Evolutionary conservation across 495 filamentous ascomycete genomes (phyloP).

Genomic region (Penicillium pulvis): DNA sequence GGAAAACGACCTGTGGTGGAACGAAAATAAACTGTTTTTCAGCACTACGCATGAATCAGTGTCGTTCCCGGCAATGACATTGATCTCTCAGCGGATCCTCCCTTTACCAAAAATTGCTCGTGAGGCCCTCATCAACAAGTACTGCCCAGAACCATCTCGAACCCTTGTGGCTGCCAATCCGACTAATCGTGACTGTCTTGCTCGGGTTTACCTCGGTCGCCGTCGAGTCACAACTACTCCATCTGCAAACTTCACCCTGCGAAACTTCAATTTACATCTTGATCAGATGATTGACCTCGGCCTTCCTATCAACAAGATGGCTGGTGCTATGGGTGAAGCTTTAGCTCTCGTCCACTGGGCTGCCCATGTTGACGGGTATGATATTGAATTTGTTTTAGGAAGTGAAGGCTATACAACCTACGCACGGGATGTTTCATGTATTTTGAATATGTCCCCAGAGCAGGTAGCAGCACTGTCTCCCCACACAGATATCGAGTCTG

Average conservation of each 20-base stretch:
- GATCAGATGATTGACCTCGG: conserved; percentile 40
- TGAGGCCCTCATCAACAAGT: conserved; percentile 32
- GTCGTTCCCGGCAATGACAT: conserved; percentile 26
- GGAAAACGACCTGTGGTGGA: conserved; percentile 28
- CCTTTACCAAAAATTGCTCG: conserved; percentile 30
- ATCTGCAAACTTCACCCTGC: conserved; percentile 33
- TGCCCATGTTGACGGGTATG: conserved; percentile 38
- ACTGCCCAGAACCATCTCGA: conserved; percentile 24
- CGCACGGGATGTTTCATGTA: neutral
- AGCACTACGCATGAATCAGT: conserved; percentile 11
- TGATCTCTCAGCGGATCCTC: conserved; percentile 37
- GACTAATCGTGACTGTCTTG: conserved; percentile 42
- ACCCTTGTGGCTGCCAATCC: conserved; percentile 20
- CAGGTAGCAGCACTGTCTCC: neutral
- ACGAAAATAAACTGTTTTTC: conserved; percentile 18
- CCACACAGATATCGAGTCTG: conserved; percentile 6
- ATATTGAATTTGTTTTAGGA: conserved; percentile 52
- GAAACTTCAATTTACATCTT: conserved; percentile 45
- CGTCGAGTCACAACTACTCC: conserved; percentile 11
- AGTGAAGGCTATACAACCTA: conserved; percentile 5
- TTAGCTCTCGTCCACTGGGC: conserved; percentile 44
- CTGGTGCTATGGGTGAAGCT: conserved; percentile 38
- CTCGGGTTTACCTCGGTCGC: conserved; percentile 40
- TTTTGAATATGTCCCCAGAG: neutral
- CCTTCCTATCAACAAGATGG: conserved; percentile 23